These are phyloP conservation scores for Mycena epipterygia DNA, from an alignment of 768 basidiomycete genomes.

Conservation along the genomic window DNA sequence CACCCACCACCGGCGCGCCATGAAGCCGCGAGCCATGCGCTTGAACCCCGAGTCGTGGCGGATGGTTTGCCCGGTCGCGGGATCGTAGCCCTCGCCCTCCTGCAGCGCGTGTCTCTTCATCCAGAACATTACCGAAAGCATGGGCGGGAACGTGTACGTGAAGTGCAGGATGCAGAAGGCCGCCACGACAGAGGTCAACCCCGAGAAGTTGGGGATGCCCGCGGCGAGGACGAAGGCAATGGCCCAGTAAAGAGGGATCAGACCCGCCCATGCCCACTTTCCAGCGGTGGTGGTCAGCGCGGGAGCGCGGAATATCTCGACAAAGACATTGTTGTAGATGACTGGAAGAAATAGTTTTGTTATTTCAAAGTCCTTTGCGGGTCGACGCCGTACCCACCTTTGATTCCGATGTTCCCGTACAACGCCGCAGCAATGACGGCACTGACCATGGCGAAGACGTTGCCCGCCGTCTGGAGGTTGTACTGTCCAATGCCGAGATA, in stretches of 20 bases:
- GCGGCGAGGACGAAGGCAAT: constrained; percentile 26
- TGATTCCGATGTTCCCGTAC: constrained; percentile 27
- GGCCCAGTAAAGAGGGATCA: constrained; percentile 20
- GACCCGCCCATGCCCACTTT: constrained; percentile 13
- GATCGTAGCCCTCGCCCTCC: constrained; percentile 20
- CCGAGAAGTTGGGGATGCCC: constrained; percentile 22
- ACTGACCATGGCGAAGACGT: constrained; percentile 25
- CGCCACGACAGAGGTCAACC: constrained; percentile 23
- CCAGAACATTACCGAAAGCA: constrained; percentile 19
- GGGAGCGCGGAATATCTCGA: constrained; percentile 24
- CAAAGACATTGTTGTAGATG: constrained; percentile 19
- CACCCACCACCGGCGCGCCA: constrained; percentile 21
- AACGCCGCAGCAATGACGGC: constrained; percentile 23
- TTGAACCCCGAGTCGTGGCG: constrained; percentile 17
- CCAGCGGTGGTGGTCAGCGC: constrained; percentile 7
- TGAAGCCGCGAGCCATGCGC: constrained; percentile 20
- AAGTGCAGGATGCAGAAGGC: constrained; percentile 27
- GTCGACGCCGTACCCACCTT: constrained; percentile 4
- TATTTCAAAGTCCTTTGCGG: background rate
- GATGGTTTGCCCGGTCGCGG: constrained; percentile 17
- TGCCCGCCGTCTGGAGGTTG: constrained; percentile 22
- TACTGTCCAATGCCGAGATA: constrained; percentile 22
- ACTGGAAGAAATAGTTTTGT: constrained; percentile 2
- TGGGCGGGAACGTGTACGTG: constrained; percentile 27
- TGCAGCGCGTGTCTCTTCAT: constrained; percentile 22